A percentile compares a stretch with the other conserved stretches of the same genome.
Conservation (phyloP, 345 rosid genomes). For the Geranium brycei region DNA sequence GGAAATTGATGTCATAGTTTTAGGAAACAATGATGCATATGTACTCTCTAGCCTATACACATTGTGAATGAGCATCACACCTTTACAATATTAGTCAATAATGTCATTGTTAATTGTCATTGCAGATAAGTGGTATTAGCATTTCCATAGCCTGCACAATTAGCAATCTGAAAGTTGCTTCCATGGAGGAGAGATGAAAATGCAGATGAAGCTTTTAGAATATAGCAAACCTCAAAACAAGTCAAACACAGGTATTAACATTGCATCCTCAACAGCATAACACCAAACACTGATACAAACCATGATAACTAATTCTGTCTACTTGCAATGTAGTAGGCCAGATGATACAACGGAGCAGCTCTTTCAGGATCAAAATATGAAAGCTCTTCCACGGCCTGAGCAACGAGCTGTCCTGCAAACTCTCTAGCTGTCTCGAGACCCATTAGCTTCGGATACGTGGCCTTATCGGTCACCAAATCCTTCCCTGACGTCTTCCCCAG, state of each 20-base stretch:
- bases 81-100: too few relatives aligned
- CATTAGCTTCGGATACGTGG: slow-evolving; percentile 26
- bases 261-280: not conserved
- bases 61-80: not conserved
- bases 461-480: slow-evolving; percentile 25
- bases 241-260: not conserved
- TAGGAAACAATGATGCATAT: not conserved
- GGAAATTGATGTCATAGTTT: too few relatives aligned
- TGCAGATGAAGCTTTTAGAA: too few relatives aligned
- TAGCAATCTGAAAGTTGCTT: too few relatives aligned
- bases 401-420: slow-evolving; percentile 14
- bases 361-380: slow-evolving; percentile 15
- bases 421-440: slow-evolving; percentile 23
- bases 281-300: not conserved
- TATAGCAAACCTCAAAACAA: too few relatives aligned
- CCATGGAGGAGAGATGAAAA: not conserved
- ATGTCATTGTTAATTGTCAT: too few relatives aligned
- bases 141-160: too few relatives aligned
- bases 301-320: slow-evolving; percentile 16
- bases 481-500: slow-evolving; percentile 31
- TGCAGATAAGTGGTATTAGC: too few relatives aligned
- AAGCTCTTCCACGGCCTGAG: slow-evolving; percentile 23
- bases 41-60: not conserved
- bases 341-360: slow-evolving; percentile 22
- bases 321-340: slow-evolving; percentile 21